A percentile compares a stretch with the other conserved stretches of the same genome.
Conservation (phyloP, 352 stramenopile species). For the Blastocystis sp. region DNA sequence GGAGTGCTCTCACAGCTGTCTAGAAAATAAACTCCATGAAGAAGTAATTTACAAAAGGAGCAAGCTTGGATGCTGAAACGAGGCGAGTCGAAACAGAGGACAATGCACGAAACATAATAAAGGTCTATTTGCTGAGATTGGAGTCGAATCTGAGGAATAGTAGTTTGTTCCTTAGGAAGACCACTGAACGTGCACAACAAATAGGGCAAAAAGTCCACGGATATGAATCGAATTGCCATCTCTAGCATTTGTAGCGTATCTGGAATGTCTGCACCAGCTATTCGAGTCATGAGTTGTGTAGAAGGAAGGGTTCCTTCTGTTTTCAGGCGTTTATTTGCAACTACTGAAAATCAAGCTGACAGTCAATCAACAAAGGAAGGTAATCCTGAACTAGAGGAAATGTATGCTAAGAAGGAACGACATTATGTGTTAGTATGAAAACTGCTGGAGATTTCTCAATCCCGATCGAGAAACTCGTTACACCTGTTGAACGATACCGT, state of each 20-base stretch:
- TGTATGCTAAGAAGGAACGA: background rate
- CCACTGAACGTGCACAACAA: background rate
- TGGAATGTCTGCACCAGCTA: background rate
- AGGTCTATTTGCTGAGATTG: conserved; percentile 10
- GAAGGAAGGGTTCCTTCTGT: background rate
- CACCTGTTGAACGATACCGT: background rate
- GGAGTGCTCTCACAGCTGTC: background rate
- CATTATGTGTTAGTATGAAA: background rate
- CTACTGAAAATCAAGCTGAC: background rate
- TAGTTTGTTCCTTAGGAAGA: background rate
- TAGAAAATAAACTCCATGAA: background rate
- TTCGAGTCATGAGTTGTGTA: background rate
- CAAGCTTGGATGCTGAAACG: background rate
- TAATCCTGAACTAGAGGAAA: background rate
- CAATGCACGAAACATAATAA: conserved; percentile 33
- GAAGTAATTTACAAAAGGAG: background rate
- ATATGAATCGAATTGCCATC: conserved; percentile 26
- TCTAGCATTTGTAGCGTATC: background rate
- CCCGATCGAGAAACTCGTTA: background rate
- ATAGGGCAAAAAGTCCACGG: background rate
- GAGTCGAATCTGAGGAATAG: background rate
- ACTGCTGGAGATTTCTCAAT: background rate
- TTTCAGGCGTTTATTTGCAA: background rate
- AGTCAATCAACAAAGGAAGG: background rate
- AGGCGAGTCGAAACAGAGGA: background rate